Conservation (phyloP, 1,139 yeast genomes). For the Magnusiomyces sp. region DNA sequence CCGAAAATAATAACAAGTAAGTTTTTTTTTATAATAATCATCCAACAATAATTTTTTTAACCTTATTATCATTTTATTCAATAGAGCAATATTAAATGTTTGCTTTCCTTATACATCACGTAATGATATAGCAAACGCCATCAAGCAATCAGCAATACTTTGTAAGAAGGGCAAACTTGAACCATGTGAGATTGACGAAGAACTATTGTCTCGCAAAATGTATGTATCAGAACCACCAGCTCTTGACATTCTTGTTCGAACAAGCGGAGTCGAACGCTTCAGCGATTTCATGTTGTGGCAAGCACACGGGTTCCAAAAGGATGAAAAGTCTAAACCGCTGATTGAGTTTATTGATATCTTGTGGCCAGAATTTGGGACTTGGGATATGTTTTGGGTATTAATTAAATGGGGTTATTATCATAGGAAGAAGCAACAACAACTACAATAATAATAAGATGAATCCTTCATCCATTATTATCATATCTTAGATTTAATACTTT, state of each 20-base stretch:
- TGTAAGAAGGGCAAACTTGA: slow-evolving; percentile 27
- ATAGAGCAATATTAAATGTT: slow-evolving; percentile 68
- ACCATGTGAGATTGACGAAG: slow-evolving; percentile 37
- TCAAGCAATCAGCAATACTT: slow-evolving; percentile 43
- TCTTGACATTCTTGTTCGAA: slow-evolving; percentile 71
- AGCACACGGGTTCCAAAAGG: slow-evolving; percentile 14
- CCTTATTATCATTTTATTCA: too few relatives aligned
- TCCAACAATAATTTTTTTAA: too few relatives aligned
- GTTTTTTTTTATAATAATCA: slow-evolving; percentile 12
- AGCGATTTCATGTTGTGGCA: slow-evolving; percentile 89
- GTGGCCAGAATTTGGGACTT: slow-evolving; percentile 83
- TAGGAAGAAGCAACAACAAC: not conserved
- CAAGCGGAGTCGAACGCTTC: slow-evolving; percentile 78
- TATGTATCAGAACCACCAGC: slow-evolving; percentile 69
- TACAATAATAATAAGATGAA: too few relatives aligned
- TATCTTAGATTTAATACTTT: too few relatives aligned
- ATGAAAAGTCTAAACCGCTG: slow-evolving; percentile 39
- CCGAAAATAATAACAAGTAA: slow-evolving; percentile 45
- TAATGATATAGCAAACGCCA: slow-evolving; percentile 75
- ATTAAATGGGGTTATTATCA: slow-evolving; percentile 35
- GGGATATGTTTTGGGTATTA: slow-evolving; percentile 47
- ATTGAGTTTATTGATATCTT: slow-evolving; percentile 66
- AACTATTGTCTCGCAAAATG: slow-evolving; percentile 43
- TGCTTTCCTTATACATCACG: slow-evolving; percentile 95
- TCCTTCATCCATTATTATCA: too few relatives aligned